phyloP scores from a whole-genome alignment of 2,329 filamentous ascomycete species.

The Aspergillus ochraceoroseus region DNA sequence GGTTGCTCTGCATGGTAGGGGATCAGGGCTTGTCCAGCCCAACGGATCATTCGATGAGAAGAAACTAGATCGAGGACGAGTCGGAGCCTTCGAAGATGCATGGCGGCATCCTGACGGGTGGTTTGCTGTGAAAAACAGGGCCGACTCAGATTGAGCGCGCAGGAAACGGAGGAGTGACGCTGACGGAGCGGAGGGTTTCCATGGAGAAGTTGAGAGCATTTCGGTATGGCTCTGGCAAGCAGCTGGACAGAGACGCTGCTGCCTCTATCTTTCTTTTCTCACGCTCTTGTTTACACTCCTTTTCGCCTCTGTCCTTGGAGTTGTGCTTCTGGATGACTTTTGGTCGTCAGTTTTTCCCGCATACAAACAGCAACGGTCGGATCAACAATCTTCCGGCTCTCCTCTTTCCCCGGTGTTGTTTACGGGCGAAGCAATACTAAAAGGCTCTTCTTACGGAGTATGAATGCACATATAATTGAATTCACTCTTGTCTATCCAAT shows the following conservation, averaged over 20 bases:
- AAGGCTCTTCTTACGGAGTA: too few relatives aligned
- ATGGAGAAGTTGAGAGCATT: constrained; percentile 36
- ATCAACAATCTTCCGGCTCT: constrained; percentile 12
- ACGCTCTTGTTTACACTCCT: constrained; percentile 2
- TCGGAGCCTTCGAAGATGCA: constrained; percentile 14
- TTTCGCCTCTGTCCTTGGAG: background rate
- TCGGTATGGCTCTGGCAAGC: constrained; percentile 21
- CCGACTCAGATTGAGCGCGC: constrained; percentile 61
- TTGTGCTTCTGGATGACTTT: constrained; percentile 1
- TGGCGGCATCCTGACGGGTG: constrained; percentile 24
- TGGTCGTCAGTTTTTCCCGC: constrained; percentile 10
- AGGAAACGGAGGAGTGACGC: constrained; percentile 64
- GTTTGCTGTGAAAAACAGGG: constrained; percentile 50
- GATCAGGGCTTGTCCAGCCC: constrained; percentile 22
- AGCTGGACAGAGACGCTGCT: constrained; percentile 9
- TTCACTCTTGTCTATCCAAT: too few relatives aligned
- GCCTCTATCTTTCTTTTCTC: background rate
- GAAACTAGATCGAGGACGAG: constrained; percentile 14
- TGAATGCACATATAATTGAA: too few relatives aligned
- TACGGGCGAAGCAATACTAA: too few relatives aligned
- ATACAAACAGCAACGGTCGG: constrained; percentile 5
- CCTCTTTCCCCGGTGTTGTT: too few relatives aligned
- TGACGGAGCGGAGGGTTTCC: constrained; percentile 48
- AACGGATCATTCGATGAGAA: constrained; percentile 21
- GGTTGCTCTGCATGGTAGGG: constrained; percentile 21